Evolutionary conservation across 108 stramenopile species (phyloP), one percentile per base, ranked within the genome.

Genomic region (Cyclotella sp.): DNA sequence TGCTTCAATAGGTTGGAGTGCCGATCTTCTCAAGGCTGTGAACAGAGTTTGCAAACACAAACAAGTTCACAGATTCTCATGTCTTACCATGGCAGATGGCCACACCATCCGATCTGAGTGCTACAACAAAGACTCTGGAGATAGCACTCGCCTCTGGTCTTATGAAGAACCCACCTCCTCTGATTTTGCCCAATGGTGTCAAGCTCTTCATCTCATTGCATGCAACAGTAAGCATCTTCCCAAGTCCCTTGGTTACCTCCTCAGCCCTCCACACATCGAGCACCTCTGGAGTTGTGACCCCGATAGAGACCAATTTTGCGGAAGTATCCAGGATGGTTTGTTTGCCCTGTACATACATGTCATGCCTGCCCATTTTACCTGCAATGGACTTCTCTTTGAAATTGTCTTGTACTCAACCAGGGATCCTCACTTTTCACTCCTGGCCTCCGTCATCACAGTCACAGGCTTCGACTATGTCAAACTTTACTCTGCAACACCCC

Each of bases 401-500:
- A n/a, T n/a, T n/a, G n/a, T n/a, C 6, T 19, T 7, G 7, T 53
- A 53, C 21, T 7, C 6, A 8, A 9, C 27, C 22, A n/a, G 9
- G 14, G 42, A 47, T 11, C 46, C 22, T 15, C 10, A 64, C 28
- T n/a, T 64, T 21, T 7, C 12, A 19, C 21, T 6, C 42, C 15
- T 42, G 26, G 65, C 45, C 7, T n/a, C 30, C 22, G 46, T 66
- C 42, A 19, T 27, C 42, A 52, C 11, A 21, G 49, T 52, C 26
- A 21, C 47, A 10, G 7, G n/a, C 15, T 6, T 8, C 22, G 5
- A n/a, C 19, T 39, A 11, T n/a, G 9, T 34, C 15, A 34, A 18
- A 64, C 63, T 64, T 16, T 16, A 64, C 42, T 64, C 63, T 21
- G 13, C 41, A 9, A 7, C 68, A 24, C 68, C 30, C 6, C 28